Percentiles rank a stretch among this genome's conserved stretches.
Conservation (phyloP, 768 basidiomycete genomes). For the Phanerochaete carnosa region DNA sequence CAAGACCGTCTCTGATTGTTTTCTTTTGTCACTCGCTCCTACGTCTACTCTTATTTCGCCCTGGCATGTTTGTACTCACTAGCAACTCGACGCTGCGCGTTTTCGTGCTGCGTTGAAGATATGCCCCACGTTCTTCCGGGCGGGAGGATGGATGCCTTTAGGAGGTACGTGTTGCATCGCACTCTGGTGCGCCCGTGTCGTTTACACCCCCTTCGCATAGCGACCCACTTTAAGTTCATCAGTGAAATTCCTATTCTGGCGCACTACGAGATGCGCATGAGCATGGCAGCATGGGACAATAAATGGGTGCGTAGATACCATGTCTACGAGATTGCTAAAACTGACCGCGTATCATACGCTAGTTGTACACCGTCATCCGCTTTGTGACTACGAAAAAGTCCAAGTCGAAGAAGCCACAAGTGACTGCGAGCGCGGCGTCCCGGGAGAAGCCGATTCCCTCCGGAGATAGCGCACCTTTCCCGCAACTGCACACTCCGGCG, state of each 20-base stretch:
- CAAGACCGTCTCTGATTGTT: background rate
- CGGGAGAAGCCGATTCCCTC: slow-evolving; percentile 5
- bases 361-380: slow-evolving; percentile 64
- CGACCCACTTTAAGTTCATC: slow-evolving; percentile 65
- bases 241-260: slow-evolving; percentile 66
- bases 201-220: slow-evolving; percentile 28
- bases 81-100: slow-evolving; percentile 34
- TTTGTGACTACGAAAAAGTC: slow-evolving; percentile 52
- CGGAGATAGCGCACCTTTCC: slow-evolving; percentile 17
- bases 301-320: slow-evolving; percentile 61
- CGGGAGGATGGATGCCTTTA: slow-evolving; percentile 61
- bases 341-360: background rate
- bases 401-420: slow-evolving; percentile 9
- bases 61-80: background rate
- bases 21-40: background rate
- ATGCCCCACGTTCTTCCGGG: slow-evolving; percentile 56
- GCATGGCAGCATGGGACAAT: slow-evolving; percentile 63
- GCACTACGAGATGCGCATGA: slow-evolving; percentile 57
- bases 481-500: slow-evolving; percentile 34
- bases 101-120: slow-evolving; percentile 44
- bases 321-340: background rate
- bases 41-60: background rate
- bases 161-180: slow-evolving; percentile 29
- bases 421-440: background rate
- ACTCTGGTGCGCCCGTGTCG: background rate